Percentiles rank a stretch among this genome's conserved stretches.
These are phyloP conservation scores for Ashbya aceris DNA, from an alignment of 1,139 yeast species.

Conservation along the genomic window DNA sequence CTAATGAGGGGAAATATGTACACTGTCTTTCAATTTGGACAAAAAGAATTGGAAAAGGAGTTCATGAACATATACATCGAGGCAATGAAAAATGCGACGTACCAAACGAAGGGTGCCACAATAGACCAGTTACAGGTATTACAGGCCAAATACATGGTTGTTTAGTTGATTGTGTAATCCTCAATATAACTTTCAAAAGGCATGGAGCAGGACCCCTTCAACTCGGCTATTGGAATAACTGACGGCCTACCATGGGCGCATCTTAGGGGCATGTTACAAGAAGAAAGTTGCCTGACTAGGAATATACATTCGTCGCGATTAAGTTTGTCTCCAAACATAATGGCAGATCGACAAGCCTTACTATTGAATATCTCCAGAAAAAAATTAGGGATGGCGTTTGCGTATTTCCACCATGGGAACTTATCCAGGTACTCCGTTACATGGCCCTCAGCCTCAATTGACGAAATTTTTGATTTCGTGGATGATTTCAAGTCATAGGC, in stretches of 20 bases:
- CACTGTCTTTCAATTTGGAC: constrained; percentile 6
- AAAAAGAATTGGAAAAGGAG: constrained; percentile 1
- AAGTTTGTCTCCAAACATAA: constrained; percentile 62
- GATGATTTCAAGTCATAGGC: constrained; percentile 34
- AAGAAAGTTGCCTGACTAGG: constrained; percentile 36
- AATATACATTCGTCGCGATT: constrained; percentile 35
- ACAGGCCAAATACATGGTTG: not conserved
- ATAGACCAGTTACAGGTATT: not conserved
- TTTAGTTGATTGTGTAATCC: constrained; percentile 5
- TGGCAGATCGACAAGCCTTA: constrained; percentile 62
- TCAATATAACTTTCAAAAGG: not conserved
- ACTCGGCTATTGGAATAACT: constrained; percentile 44
- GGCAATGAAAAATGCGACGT: not conserved
- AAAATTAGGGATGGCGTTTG: constrained; percentile 38
- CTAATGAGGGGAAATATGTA: constrained; percentile 7
- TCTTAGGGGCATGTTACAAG: constrained; percentile 56
- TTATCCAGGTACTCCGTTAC: not conserved
- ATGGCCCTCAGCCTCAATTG: constrained; percentile 3
- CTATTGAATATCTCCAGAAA: constrained; percentile 45
- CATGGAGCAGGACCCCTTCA: constrained; percentile 8
- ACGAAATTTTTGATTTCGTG: constrained; percentile 13
- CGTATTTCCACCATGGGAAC: constrained; percentile 29
- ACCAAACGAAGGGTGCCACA: not conserved
- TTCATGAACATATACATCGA: constrained; percentile 2
- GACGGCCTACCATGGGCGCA: constrained; percentile 90